Percentiles rank a stretch among this genome's conserved stretches.
Evolutionary conservation across 352 stramenopile genomes (phyloP).

Genomic region (Phytophthora kernoviae): DNA sequence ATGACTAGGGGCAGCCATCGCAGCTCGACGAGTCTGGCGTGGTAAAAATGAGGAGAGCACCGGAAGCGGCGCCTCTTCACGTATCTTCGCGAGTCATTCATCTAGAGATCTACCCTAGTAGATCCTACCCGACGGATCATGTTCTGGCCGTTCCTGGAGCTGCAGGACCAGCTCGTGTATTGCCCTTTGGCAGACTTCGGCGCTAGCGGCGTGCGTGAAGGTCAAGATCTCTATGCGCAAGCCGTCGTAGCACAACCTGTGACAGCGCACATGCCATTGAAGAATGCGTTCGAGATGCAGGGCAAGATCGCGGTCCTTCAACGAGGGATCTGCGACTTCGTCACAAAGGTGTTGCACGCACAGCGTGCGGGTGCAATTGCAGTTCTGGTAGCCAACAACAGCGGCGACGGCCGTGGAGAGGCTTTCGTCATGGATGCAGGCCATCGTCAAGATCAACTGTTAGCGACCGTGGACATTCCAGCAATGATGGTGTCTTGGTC

Average conservation of each 20-base stretch:
- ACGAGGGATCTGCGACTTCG: slow-evolving; percentile 75
- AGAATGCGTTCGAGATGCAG: slow-evolving; percentile 45
- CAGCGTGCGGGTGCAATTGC: slow-evolving; percentile 72
- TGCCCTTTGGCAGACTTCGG: slow-evolving; percentile 76
- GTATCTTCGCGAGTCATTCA: slow-evolving; percentile 7
- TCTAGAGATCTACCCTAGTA: slow-evolving; percentile 10
- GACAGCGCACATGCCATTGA: slow-evolving; percentile 49
- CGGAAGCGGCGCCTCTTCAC: slow-evolving; percentile 17
- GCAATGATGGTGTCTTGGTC: slow-evolving; percentile 63
- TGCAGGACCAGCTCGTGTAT: slow-evolving; percentile 61
- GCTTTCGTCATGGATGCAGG: slow-evolving; percentile 82
- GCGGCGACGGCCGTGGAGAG: slow-evolving; percentile 22
- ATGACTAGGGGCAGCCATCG: slow-evolving; percentile 14
- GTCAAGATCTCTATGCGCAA: slow-evolving; percentile 54
- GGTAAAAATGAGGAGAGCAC: background rate
- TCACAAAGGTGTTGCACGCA: slow-evolving; percentile 73
- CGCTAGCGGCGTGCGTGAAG: slow-evolving; percentile 40
- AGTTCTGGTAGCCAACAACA: slow-evolving; percentile 67
- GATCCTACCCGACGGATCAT: slow-evolving; percentile 30
- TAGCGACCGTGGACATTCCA: slow-evolving; percentile 47
- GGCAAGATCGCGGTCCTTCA: slow-evolving; percentile 75
- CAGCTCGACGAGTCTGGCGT: background rate
- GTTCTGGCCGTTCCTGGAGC: slow-evolving; percentile 78
- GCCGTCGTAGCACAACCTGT: slow-evolving; percentile 66
- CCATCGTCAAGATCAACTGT: slow-evolving; percentile 26